Base-by-base conservation (phyloP, 192 early-diverging fungal species). In the Entomortierella chlamydospora region DNA sequence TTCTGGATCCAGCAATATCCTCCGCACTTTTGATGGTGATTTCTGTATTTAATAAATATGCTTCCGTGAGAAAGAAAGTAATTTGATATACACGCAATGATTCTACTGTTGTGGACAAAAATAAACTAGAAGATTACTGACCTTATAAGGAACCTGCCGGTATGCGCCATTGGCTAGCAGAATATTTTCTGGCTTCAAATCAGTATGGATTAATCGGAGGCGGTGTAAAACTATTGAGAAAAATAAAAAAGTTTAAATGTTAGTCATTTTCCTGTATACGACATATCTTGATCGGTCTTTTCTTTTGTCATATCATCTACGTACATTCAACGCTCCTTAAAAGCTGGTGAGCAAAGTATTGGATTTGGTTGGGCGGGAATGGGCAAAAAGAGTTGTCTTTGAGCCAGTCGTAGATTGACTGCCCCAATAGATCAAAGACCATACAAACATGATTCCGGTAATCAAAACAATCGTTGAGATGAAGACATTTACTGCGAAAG, bases 161-260 rank as follows among this genome's bases (percentile, higher is more conserved):
- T 82, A 91, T 13, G 83, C 83, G 61, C 86, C 87, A 68, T 86
- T 90, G 23, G 87, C 88, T 18, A 95, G 83, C 64, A 97, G 64
- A 71, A 97, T 95, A 82, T 97, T 97, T 67, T 97, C 96, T 9
- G 98, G 98, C 78, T 99, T 99, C 50, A 99, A 81, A 79, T 99
- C 98, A 1, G 98, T 99, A 84, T 99, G 98, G 52, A 98, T 91
- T 17, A 99, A 81, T 23, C 89, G 85, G 28, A 96, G 73, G 5
- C 88, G 87, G 74, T 99, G 98, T 64, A 99, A 64, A 73, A 97
- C 89, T 90, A 71, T 18, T 30, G 22, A 4, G 5, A 59, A 0
- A 30, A 17, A 29, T 7, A 49, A 18, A 23, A 33, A 25, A 43
- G 20, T 9, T 34, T 22, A 54, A 49, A 53, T 3, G 8, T n/a